These are phyloP conservation scores for Pichia sp. DNA, from an alignment of 1,139 yeast genomes.

Conservation along the genomic window DNA sequence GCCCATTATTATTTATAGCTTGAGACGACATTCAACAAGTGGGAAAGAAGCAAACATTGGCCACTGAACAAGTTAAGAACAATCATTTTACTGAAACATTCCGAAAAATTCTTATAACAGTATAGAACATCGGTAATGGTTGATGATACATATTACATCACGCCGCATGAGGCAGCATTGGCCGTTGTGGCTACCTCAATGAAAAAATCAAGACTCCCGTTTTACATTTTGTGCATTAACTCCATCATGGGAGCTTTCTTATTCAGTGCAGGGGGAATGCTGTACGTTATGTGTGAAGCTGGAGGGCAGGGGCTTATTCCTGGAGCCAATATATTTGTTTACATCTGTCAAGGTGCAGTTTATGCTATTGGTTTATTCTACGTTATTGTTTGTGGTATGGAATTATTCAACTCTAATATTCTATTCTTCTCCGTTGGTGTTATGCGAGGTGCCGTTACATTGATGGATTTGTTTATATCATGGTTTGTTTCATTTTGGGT, in stretches of 20 bases:
- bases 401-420: constrained; percentile 65
- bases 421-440: constrained; percentile 62
- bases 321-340: constrained; percentile 43
- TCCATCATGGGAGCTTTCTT: constrained; percentile 65
- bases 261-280: constrained; percentile 69
- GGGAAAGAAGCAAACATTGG: too few relatives aligned
- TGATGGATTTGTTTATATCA: constrained; percentile 54
- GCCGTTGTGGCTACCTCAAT: constrained; percentile 79
- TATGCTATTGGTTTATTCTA: constrained; percentile 68
- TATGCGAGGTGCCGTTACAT: constrained; percentile 59
- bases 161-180: constrained; percentile 73
- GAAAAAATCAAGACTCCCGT: constrained; percentile 65
- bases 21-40: too few relatives aligned
- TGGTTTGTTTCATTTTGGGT: constrained; percentile 66
- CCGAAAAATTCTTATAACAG: too few relatives aligned
- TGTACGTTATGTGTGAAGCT: constrained; percentile 50
- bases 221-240: constrained; percentile 51
- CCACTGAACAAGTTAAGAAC: too few relatives aligned
- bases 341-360: constrained; percentile 45
- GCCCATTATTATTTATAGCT: too few relatives aligned
- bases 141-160: constrained; percentile 51
- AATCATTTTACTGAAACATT: too few relatives aligned
- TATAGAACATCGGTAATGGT: constrained; percentile 26
- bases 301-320: constrained; percentile 37
- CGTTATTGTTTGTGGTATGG: constrained; percentile 68